Conservation (phyloP, 2,329 filamentous ascomycete species). For the Hysterium pulicare region DNA sequence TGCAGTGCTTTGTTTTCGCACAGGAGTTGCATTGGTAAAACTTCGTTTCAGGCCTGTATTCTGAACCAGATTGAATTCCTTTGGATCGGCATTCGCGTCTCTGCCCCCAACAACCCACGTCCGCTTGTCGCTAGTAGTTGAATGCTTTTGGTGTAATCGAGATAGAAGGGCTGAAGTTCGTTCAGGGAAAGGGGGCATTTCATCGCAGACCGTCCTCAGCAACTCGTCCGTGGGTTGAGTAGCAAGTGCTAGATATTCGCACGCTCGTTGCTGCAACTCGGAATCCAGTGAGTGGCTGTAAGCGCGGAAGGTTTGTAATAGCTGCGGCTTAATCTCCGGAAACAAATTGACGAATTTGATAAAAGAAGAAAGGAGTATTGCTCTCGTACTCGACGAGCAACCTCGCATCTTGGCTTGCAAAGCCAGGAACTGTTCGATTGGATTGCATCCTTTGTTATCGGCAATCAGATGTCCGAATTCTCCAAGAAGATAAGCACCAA, state of each 20-base stretch:
- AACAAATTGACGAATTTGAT: conserved; percentile 98
- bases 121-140: conserved; percentile 86
- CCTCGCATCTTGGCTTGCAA: conserved; percentile 85
- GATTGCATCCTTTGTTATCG: conserved; percentile 86
- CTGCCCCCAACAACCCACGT: conserved; percentile 98
- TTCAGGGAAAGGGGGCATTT: conserved; percentile 98
- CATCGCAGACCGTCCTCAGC: conserved; percentile 88
- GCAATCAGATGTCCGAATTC: conserved; percentile 97
- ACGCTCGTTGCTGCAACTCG: conserved; percentile 92
- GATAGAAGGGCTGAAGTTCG: conserved; percentile 88
- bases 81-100: conserved; percentile 79
- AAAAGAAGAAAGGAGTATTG: conserved; percentile 92
- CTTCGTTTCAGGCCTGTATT: conserved; percentile 80
- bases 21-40: conserved; percentile 60
- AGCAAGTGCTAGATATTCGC: conserved; percentile 86
- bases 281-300: conserved; percentile 95
- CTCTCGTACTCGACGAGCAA: conserved; percentile 84
- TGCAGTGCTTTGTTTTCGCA: conserved; percentile 28
- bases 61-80: conserved; percentile 77
- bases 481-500: conserved; percentile 91
- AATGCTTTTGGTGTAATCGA: conserved; percentile 89
- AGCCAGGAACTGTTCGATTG: conserved; percentile 94
- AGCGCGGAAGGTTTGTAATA: conserved; percentile 82
- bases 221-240: conserved; percentile 86
- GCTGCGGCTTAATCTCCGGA: conserved; percentile 94